These are phyloP conservation scores for Backusella morwellensis DNA, from an alignment of 192 early-diverging fungal species.

Conservation along the genomic window DNA sequence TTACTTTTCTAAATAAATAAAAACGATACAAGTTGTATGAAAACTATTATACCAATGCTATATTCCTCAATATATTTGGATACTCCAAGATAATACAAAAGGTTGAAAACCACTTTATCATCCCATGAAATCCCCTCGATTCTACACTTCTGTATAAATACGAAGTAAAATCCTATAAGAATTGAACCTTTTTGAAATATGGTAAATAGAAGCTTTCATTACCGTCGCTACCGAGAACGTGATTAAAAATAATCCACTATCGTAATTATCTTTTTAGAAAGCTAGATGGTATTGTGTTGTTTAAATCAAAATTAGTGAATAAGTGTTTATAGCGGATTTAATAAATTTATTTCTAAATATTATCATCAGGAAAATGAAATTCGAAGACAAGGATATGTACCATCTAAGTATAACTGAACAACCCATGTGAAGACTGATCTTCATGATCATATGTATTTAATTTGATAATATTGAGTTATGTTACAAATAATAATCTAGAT, in stretches of 20 bases:
- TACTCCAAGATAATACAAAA: no score
- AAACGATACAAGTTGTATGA: no score
- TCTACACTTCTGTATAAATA: no score
- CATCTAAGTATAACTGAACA: not conserved
- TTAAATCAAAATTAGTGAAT: not conserved
- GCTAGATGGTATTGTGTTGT: not conserved
- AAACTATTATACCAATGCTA: no score
- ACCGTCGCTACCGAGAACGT: not conserved
- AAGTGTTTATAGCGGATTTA: not conserved
- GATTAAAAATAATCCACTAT: not conserved
- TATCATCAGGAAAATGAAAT: no score
- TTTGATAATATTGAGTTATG: not conserved
- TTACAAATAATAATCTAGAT: not conserved
- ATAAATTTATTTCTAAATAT: no score
- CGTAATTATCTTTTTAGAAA: not conserved
- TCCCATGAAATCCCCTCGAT: no score
- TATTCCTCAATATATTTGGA: no score
- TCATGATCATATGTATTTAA: not conserved
- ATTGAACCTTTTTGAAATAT: not conserved
- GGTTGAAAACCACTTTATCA: no score
- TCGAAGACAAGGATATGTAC: no score
- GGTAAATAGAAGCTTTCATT: not conserved
- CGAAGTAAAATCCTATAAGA: not conserved
- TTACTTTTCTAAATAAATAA: no score
- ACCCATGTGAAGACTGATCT: not conserved